A percentile compares a stretch with the other conserved stretches of the same genome.
These are phyloP conservation scores for Penicillium sp. DNA, from an alignment of 2,329 filamentous ascomycete species.

Conservation along the genomic window DNA sequence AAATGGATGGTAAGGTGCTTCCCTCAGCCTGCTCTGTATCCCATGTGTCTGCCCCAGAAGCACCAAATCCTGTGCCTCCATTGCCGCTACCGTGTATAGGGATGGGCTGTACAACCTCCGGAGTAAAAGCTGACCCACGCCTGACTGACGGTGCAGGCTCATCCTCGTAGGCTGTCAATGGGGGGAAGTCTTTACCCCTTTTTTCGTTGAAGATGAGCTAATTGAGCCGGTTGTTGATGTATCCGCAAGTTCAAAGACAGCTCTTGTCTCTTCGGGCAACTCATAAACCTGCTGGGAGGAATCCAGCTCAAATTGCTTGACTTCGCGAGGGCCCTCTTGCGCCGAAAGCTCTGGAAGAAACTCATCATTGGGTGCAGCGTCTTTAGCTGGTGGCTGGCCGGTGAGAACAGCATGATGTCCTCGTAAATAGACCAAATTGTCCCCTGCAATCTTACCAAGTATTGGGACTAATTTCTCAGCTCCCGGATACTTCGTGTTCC, in stretches of 20 bases:
- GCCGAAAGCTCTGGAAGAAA: slow-evolving; percentile 36
- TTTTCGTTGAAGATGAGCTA: background rate
- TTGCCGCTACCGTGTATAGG: background rate
- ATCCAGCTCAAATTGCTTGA: slow-evolving; percentile 29
- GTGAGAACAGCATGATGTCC: slow-evolving; percentile 58
- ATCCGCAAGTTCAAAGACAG: slow-evolving; percentile 43
- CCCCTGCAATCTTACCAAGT: slow-evolving; percentile 48
- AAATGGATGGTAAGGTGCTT: slow-evolving; percentile 9
- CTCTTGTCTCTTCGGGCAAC: slow-evolving; percentile 29
- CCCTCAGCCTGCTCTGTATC: background rate
- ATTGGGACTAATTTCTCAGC: slow-evolving; percentile 57
- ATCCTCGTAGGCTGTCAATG: slow-evolving; percentile 23
- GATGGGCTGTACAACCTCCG: slow-evolving; percentile 43
- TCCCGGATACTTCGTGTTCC: slow-evolving; percentile 43
- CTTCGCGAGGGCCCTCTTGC: slow-evolving; percentile 28
- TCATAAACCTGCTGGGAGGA: slow-evolving; percentile 37
- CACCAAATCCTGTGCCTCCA: background rate
- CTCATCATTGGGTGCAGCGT: slow-evolving; percentile 26
- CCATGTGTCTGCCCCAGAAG: background rate
- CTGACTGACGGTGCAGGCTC: slow-evolving; percentile 36
- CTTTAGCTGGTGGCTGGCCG: slow-evolving; percentile 40
- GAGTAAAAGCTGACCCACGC: slow-evolving; percentile 48
- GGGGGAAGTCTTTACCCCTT: background rate
- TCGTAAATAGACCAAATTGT: slow-evolving; percentile 55
- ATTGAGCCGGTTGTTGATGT: slow-evolving; percentile 26